Conservation (phyloP, 345 rosid species). For the Zanthoxylum bungeanum region DNA sequence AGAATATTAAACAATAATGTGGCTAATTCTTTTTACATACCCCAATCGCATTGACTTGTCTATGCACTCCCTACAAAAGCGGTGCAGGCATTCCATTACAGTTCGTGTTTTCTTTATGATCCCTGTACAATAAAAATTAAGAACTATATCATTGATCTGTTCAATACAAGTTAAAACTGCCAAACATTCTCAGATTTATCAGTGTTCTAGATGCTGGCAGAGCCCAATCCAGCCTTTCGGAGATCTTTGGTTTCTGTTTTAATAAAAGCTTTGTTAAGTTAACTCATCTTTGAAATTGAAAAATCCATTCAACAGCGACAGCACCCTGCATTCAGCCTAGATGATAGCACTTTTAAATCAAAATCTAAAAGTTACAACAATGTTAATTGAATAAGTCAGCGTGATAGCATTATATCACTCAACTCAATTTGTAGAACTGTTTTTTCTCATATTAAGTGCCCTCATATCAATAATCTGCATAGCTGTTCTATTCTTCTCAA, state of each 20-base stretch:
- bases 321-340: background rate
- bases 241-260: background rate
- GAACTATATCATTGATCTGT: background rate
- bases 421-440: background rate
- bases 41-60: slow-evolving; percentile 97
- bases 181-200: background rate
- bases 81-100: slow-evolving; percentile 94
- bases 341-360: background rate
- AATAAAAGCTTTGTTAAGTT: background rate
- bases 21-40: slow-evolving; percentile 37
- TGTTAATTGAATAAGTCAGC: background rate
- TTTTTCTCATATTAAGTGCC: background rate
- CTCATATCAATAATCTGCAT: background rate
- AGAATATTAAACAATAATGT: background rate
- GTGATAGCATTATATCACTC: background rate
- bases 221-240: background rate
- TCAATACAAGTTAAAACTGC: background rate
- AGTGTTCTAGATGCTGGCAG: background rate
- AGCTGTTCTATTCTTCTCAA: background rate
- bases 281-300: background rate
- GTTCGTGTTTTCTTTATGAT: slow-evolving; percentile 94
- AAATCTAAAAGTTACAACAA: background rate
- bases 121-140: slow-evolving; percentile 42
- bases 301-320: background rate
- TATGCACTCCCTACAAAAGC: slow-evolving; percentile 94